Evolutionary conservation across 257 asterid species (phyloP), one percentile per base, ranked within the genome.

Genomic region (Sherardia arvensis): DNA sequence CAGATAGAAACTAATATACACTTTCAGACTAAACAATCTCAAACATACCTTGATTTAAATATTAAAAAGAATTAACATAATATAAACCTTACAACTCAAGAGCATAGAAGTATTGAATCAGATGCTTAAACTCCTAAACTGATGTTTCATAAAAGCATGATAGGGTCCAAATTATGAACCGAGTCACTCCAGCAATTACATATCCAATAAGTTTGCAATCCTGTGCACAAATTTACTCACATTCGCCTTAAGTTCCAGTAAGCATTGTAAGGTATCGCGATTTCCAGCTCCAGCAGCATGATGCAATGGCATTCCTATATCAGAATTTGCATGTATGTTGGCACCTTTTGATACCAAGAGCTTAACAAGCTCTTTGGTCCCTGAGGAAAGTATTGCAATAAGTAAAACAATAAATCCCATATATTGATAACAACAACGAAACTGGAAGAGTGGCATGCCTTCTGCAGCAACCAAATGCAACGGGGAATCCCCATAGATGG

Each of bases 401-500:
- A 36, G 47, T 4, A 32, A 8, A 15, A n/a, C 43, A 21, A 47
- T 10, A 36, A 8, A 36, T 9, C 43, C 43, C 43, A 12, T 36
- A 36, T 15, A 8, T 15, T 2, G 43, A n/a, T n/a, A n/a, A 8
- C 14, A 36, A 36, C 43, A 25, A 18, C 20, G 10, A 54, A 4
- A 9, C 6, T 22, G 59, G 15, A 54, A 54, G 18, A 1, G 2
- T 18, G 20, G 0, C 38, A 8, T 17, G 64, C 78, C 81, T 10
- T 27, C 22, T 15, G 32, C 59, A 43, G 66, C 73, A 55, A 74
- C 68, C 49, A n/a, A 51, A 51, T 69, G 75, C 65, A 76, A 53
- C 1, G 81, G 54, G 43, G 43, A 12, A 8, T 36, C 43, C 43
- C 43, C 3, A 36, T 12, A 8, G 43, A 7, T 9, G 7, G 66